Base-by-base conservation (phyloP, 1,139 yeast genomes). In the Debaryomyces sp. region DNA sequence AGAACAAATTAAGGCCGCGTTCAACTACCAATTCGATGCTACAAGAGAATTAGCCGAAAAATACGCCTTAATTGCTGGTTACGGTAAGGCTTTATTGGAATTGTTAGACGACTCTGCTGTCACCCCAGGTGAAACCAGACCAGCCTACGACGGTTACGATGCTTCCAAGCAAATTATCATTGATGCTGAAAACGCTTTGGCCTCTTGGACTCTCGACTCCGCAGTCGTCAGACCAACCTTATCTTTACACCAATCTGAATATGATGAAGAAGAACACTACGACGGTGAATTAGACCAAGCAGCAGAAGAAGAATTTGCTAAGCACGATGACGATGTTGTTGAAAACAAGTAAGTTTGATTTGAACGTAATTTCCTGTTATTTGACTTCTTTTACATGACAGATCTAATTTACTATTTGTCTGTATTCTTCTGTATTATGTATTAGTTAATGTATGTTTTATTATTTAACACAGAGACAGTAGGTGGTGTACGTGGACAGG, bases 51-150 rank as follows among this genome's bases (percentile, higher is more conserved):
- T 88, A 77, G 87, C 96, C 61, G 99, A 94, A 80, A 94, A 94
- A 79, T 80, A 89, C 62, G 98, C 98, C 47, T 80, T 94, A 67
- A 90, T 94, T 76, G 97, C 98, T 60, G 97, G 97, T 61, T 94
- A 94, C 81, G 98, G 99, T 75, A 94, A 92, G 82, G 97, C 97
- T 44, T 78, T 94, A 56, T 82, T 94, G 68, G 98, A 94, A 79
- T 84, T 94, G 69, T 82, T 94, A 68, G 98, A 94, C 70, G 98
- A 92, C 72, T 78, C 96, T 59, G 95, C 98, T 54, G 97, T 94
- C 58, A 92, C 98, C 57, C 99, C 99, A 57, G 99, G 99, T 78
- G 99, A 94, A 80, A 89, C 97, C 54, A 90, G 98, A 79, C 95
- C 97, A 39, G 95, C 96, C 54, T 94, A 94, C 73, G 98, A 94